Conservation (phyloP, 139 green algal species). For the Coelastrella sp. region DNA sequence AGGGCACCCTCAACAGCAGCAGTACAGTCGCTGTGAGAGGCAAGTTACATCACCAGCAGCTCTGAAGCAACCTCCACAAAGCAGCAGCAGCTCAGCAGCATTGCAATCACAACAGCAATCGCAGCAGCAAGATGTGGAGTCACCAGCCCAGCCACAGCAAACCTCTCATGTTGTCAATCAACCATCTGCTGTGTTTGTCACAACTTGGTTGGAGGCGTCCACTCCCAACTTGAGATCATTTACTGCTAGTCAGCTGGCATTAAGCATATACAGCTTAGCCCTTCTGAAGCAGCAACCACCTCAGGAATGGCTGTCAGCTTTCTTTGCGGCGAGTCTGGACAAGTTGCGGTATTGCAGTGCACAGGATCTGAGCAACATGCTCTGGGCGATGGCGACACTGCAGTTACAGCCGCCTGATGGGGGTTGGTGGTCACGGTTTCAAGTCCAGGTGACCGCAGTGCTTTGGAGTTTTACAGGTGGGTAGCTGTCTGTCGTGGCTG, state of each 20-base stretch:
- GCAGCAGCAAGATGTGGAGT: constrained; percentile 4
- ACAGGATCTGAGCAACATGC: constrained; percentile 24
- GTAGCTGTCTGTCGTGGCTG: too few relatives aligned
- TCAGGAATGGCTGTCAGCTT: not conserved
- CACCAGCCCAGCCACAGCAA: not conserved
- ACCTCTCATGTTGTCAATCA: not conserved
- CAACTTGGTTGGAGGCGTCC: constrained; percentile 28
- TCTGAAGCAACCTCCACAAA: not conserved
- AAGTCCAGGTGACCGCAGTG: not conserved
- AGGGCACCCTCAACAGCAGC: constrained; percentile 5
- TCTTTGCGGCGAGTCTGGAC: not conserved
- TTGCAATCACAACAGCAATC: not conserved
- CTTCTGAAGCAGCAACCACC: not conserved
- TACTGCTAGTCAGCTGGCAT: not conserved
- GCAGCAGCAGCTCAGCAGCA: not conserved
- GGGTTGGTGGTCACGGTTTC: constrained; percentile 10
- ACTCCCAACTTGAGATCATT: not conserved
- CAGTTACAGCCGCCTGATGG: not conserved
- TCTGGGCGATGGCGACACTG: constrained; percentile 35
- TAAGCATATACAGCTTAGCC: constrained; percentile 35
- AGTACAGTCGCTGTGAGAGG: not conserved
- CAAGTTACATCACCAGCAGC: not conserved
- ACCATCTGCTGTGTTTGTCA: not conserved
- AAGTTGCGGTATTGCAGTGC: not conserved
- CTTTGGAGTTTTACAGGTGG: constrained; percentile 27